Evolutionary conservation across 495 filamentous ascomycete genomes (phyloP).

Genomic region (Lepraria neglecta): DNA sequence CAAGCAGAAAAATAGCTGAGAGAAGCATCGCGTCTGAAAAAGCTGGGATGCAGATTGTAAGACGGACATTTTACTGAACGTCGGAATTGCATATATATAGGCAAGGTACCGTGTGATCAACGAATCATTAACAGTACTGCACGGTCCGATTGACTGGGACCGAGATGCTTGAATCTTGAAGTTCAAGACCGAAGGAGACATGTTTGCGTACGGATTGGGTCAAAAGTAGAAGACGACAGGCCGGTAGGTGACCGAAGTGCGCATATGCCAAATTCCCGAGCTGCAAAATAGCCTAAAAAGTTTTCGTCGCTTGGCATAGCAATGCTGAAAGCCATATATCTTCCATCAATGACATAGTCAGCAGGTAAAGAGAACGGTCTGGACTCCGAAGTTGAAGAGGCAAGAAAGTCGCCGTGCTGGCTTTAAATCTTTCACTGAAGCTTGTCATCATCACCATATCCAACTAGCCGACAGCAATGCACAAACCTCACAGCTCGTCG

Average conservation of each 20-base stretch:
- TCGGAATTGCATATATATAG: slow-evolving; percentile 10
- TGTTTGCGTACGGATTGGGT: not conserved
- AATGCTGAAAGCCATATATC: not conserved
- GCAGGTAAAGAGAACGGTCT: not conserved
- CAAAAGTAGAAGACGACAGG: not conserved
- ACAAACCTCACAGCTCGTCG: not conserved
- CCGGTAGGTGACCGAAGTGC: slow-evolving; percentile 11
- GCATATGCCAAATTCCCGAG: not conserved
- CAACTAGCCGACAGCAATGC: slow-evolving; percentile 1
- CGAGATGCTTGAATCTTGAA: not conserved
- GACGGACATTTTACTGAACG: not conserved
- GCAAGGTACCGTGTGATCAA: not conserved
- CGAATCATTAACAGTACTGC: not conserved
- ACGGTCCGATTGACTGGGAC: slow-evolving; percentile 5
- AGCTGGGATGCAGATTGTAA: not conserved
- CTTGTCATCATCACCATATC: not conserved
- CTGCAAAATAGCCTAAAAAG: not conserved
- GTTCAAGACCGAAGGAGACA: not conserved
- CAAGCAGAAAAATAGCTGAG: slow-evolving; percentile 33
- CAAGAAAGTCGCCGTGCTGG: not conserved
- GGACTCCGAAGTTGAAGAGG: not conserved
- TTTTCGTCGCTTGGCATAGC: not conserved
- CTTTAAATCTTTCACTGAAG: not conserved
- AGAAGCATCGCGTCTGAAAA: slow-evolving; percentile 26
- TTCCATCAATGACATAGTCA: not conserved